These are phyloP conservation scores for Dryas integrifolia DNA, from an alignment of 331 rosid genomes.

Conservation along the genomic window DNA sequence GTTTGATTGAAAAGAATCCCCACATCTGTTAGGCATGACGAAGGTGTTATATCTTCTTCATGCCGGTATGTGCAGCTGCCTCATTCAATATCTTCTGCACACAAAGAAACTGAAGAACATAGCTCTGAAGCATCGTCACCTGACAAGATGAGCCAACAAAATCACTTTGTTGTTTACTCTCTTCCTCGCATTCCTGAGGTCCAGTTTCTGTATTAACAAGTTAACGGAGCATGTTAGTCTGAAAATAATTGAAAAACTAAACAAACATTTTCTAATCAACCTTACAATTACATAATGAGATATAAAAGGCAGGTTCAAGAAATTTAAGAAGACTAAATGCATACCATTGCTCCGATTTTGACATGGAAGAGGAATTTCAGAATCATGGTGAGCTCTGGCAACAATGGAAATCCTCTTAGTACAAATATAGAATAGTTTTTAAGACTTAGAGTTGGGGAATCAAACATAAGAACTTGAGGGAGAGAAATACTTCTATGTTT, in stretches of 20 bases:
- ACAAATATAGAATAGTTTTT: not conserved
- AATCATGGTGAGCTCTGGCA: conserved; percentile 44
- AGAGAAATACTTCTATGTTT: not conserved
- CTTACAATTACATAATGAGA: conserved; percentile 3
- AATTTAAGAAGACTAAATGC: conserved; percentile 10
- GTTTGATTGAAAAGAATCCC: conserved; percentile 20
- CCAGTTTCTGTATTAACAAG: conserved; percentile 41
- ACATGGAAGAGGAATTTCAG: conserved; percentile 40
- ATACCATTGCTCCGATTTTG: conserved; percentile 52
- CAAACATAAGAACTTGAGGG: not conserved
- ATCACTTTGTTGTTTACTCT: conserved; percentile 30
- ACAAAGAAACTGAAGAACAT: conserved; percentile 64
- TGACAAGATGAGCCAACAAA: conserved; percentile 41
- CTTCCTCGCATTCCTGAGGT: conserved; percentile 34
- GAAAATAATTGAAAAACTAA: conserved; percentile 9
- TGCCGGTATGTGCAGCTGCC: conserved; percentile 34
- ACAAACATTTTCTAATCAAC: not conserved
- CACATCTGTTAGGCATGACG: conserved; percentile 12
- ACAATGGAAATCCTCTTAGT: conserved; percentile 21
- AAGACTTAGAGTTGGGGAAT: not conserved
- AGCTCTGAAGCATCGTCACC: conserved; percentile 72
- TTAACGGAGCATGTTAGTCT: conserved; percentile 18
- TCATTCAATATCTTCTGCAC: conserved; percentile 63
- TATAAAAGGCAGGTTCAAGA: not conserved
- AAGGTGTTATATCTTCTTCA: conserved; percentile 38